Base-by-base conservation (phyloP, 805 yeast species). In the Cyberlindnera mississippiensis region DNA sequence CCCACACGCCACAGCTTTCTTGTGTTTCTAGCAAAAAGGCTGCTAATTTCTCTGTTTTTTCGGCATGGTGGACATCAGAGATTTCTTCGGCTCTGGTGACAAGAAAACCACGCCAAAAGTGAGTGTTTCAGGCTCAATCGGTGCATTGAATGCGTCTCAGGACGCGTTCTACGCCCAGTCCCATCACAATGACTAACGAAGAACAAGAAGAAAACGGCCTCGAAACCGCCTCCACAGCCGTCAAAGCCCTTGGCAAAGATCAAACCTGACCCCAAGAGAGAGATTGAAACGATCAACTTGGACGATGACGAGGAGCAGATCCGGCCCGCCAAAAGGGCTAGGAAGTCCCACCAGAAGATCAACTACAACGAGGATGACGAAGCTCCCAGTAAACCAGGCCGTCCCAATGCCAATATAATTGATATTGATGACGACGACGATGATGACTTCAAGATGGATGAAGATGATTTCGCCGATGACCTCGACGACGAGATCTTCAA, bases 41-140 rank as follows among this genome's bases (percentile, higher is more conserved):
- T n/a, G n/a, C 10, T 18, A 9, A 19, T 14, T 28, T 12, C 26
- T 18, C n/a, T n/a, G 29, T 10, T 27, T 6, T 14, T 10, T 5
- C 27, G 14, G 16, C 7, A 66, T 64, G 71, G 70, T 66, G 32
- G 66, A 66, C 50, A 68, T 69, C 43, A 56, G 65, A 19, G 68
- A 66, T 38, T 69, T 66, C 54, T 68, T 69, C 44, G 65, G 66
- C 18, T 43, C 30, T 10, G n/a, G 30, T 3, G 44, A 39, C 20
- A 45, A 40, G 35, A 48, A 44, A 22, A 17, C 41, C 3, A 24
- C 50, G 3, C 40, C 45, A 24, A 45, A 45, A 33, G 54, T 50
- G 22, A 19, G 42, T 42, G 20, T 12, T 14, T 9, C n/a, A n/a
- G n/a, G n/a, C n/a, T n/a, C n/a, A n/a, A n/a, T n/a, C n/a, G n/a